Evolutionary conservation across 2,329 filamentous ascomycete genomes (phyloP), one percentile per base, ranked within the genome.

Genomic region (Cytospora paraplurivora): DNA sequence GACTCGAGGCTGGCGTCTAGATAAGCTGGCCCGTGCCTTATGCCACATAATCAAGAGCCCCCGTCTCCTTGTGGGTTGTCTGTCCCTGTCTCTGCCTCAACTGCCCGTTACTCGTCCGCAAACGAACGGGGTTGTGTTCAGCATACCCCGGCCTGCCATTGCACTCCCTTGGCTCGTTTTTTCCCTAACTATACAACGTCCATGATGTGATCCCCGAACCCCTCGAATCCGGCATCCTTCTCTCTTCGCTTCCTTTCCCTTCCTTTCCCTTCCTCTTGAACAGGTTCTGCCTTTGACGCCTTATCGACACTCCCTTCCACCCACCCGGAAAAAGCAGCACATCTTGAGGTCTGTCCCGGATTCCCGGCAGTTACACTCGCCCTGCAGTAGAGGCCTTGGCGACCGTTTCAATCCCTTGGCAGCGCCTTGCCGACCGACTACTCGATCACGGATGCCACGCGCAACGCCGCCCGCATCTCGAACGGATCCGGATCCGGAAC

Each of bases 381-480:
- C 38, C 32, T 17, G 7, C 41, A 61, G 44, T 19, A 47, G 44
- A 12, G 33, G 59, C 17, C 59, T 61, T 55, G 59, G 59, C 59
- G 38, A 53, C 51, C 59, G 50, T 19, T 13, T 51, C 8, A 50
- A 38, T 33, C 35, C 27, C 27, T 27, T 27, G 27, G 27, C 49
- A 41, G 27, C 41, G 51, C 38, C 35, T 13, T 32, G 33, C 38
- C 51, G 41, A 37, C 38, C 51, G 41, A 37, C 50, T 44, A 44
- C 49, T 56, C 55, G 51, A 41, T 51, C 53, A 44, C 59, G 51
- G 59, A 50, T 55, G 59, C 33, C 33, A 38, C 41, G 37, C 51
- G 8, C 44, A 19, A 47, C 44, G n/a, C 44, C 44, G 44, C n/a
- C 44, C 44, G 44, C 3, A 12, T n/a, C n/a, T 55, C 51, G 21